A percentile compares a stretch with the other conserved stretches of the same genome.
Evolutionary conservation across 192 early-diverging fungal species (phyloP).

Genomic region (Umbelopsis ramanniana): DNA sequence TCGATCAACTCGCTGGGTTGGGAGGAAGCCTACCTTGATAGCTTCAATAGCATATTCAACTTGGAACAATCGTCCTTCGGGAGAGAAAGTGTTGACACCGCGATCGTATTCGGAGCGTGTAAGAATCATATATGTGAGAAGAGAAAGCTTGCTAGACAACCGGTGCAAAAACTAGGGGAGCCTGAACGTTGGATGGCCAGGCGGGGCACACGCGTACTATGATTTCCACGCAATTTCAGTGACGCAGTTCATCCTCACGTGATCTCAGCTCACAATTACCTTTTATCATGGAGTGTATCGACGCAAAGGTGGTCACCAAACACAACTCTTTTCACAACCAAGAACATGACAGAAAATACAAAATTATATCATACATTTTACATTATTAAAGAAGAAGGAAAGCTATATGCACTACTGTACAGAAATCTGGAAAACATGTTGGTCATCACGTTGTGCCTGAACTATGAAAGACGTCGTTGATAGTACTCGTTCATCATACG

Average conservation of each 20-base stretch:
- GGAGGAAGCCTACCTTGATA: constrained; percentile 82
- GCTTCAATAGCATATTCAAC: constrained; percentile 99
- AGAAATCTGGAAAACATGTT: not conserved
- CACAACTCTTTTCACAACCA: too few species aligned
- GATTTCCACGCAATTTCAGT: not conserved
- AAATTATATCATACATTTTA: not conserved
- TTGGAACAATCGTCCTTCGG: constrained; percentile 99
- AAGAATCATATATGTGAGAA: constrained; percentile 57
- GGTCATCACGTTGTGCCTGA: not conserved
- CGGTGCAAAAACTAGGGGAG: not conserved
- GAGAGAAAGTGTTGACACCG: constrained; percentile 99
- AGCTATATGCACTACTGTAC: constrained; percentile 21
- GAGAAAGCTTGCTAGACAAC: not conserved
- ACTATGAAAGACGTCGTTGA: not conserved
- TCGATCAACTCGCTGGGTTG: not conserved
- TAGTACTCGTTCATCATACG: constrained; percentile 10
- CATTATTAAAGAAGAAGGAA: not conserved
- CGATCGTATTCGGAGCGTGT: constrained; percentile 97
- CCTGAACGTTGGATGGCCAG: not conserved
- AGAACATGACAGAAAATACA: not conserved
- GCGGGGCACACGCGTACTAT: not conserved
- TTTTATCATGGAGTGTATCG: too few species aligned
- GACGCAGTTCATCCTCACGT: not conserved
- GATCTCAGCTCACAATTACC: not conserved
- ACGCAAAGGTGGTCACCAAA: too few species aligned